Base-by-base conservation (phyloP, 306 rosid genomes). In the Benincasa hispida region DNA sequence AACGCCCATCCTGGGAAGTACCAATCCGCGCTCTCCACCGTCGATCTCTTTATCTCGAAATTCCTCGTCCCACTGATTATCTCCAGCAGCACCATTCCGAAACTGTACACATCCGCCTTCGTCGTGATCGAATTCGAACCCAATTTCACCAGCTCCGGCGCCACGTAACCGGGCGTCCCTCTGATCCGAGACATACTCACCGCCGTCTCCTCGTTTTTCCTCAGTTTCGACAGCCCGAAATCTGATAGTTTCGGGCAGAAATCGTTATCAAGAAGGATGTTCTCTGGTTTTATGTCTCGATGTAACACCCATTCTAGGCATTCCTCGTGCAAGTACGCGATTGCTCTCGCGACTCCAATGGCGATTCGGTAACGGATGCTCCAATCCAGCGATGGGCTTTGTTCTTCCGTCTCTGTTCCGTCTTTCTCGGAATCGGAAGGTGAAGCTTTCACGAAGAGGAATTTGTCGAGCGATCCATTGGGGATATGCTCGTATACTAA, bases 241-340 rank as follows among this genome's bases (percentile, higher is more conserved):
- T 94, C 98, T 3, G 98, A 90, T n/a, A 94, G 78, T 76, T 94
- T 94, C 0, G 98, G 97, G 62, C 98, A 94, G 24, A 91, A 94
- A 32, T 91, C 97, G 18, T 84, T 93, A 0, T 93, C 93, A 0
- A 94, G 10, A 0, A 94, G 83, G n/a, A 94, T 94, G 68, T 94
- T 91, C 48, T 94, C 98, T 0, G 97, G 97, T 61, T 93, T 93
- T 2, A 93, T 93, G 53, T 93, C 98, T 45, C 97, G 90, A 18
- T 94, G 98, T 24, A 94, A 72, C 51, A 94, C 98, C 98, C 98
- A 91, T 65, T 94, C 98, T 39, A 90, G 81, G 42, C 98, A 94
- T 77, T 94, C 98, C 79, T 94, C 98, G 19, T 94, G 98, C 12
- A 93, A 65, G 50, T 94, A 94, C 0, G 98, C 97, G 37, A 94